Evolutionary conservation across 306 rosid species (phyloP), one percentile per base, ranked within the genome.

Genomic region (Spatholobus suberectus): DNA sequence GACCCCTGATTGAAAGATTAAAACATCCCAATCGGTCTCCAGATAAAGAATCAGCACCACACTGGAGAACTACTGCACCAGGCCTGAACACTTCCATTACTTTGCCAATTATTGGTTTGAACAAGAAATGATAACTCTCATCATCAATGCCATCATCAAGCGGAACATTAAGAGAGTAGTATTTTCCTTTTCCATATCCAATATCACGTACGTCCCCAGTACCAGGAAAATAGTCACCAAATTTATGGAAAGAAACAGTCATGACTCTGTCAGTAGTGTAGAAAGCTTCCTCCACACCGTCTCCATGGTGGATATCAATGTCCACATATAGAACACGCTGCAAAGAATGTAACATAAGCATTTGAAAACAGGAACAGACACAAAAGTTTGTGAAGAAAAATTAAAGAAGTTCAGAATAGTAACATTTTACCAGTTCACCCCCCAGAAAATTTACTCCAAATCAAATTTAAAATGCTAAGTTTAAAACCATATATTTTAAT

Each of bases 11-110:
- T 61, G 97, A 93, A 79, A 93, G 94, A 83, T 93, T 93, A 81
- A 93, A 93, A 83, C 97, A 93, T 49, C 97, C 97, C 83, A 93
- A 82, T 86, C 97, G 90, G 61, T 93, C 97, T 63, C 97, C 97
- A 49, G 96, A 93, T 78, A 93, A 88, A 40, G 97, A 93, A 85
- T 93, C 97, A 14, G 97, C 97, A 70, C 97, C 97, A 15, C 97
- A 93, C 85, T 93, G 97, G 79, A 93, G 97, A 87, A 91, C 96
- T 61, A 93, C 97, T 18, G 97, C 97, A 80, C 96, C 97, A 18
- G 96, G 97, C 84, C 75, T 87, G 83, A 91, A 93, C 82, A 93
- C 85, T 84, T 93, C 97, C 97, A 93, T 93, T 15, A 93, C 97
- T 86, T 93, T 93, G 76, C 89, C 91, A 57, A 93, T 90, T 78